Conservation (phyloP, 148 eudicot genomes). For the Cornus florida region DNA sequence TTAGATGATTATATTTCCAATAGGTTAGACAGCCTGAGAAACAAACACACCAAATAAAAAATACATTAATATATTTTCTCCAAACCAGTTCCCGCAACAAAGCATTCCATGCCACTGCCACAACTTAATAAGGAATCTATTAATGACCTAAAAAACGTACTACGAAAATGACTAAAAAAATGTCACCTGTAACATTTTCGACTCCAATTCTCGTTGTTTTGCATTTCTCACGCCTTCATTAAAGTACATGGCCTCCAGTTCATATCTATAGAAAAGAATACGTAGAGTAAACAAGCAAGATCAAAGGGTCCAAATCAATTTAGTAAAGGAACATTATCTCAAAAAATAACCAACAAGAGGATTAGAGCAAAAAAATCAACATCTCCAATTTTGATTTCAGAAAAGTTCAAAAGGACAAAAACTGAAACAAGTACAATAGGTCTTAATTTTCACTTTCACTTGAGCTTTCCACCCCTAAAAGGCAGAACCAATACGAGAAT, state of each 20-base stretch:
- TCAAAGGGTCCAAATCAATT: background rate
- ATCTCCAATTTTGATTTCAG: background rate
- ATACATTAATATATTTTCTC: background rate
- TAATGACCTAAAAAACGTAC: background rate
- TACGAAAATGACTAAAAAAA: background rate
- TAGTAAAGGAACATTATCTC: background rate
- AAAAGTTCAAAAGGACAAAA: background rate
- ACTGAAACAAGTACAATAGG: background rate
- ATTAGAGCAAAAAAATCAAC: background rate
- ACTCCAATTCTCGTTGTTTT: constrained; percentile 33
- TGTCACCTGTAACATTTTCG: constrained; percentile 31
- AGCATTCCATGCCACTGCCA: background rate
- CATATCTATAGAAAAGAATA: constrained; percentile 25
- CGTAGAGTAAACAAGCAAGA: background rate
- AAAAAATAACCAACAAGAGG: too few relatives aligned
- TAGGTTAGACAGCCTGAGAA: background rate
- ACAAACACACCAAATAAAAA: background rate
- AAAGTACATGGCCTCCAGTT: constrained; percentile 33
- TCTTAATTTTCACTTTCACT: background rate
- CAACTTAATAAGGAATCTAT: too few relatives aligned
- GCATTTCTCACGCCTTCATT: constrained; percentile 40
- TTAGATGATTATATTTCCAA: background rate
- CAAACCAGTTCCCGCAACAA: background rate
- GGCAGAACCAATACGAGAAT: background rate
- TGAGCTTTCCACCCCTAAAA: background rate